Evolutionary conservation across 495 filamentous ascomycete genomes (phyloP), one percentile per base, ranked within the genome.

Genomic region (Letharia lupina): DNA sequence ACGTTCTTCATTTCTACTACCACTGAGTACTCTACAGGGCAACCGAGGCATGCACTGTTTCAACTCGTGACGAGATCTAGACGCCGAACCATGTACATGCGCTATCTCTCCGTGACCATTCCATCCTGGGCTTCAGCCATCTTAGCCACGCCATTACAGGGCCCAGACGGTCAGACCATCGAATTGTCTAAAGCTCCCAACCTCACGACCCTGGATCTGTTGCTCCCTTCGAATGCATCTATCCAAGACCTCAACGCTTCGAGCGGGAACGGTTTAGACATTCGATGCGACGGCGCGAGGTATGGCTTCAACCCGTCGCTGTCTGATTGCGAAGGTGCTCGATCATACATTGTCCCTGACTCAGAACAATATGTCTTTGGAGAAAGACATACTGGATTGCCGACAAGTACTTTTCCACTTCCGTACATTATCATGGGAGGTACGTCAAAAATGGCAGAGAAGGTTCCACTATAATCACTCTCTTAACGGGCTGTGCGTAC

Each of bases 351-450:
- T 18, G 12, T 11, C 15, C 11, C 44, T 13, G 33, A 45, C 6
- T 31, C 56, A 8, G 33, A 48, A 16, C 63, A 35, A 23, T 7
- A 7, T 2, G 33, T 6, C 4, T 65, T 60, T n/a, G 63, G 63
- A 41, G 42, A 65, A 28, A 65, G 63, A 45, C 12, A 39, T 20
- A 47, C 54, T 16, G 63, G 63, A 45, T 60, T 65, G 63, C 63
- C 54, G 13, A 2, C 28, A 2, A 18, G 4, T 28, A 45, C n/a
- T 37, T 37, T 65, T 7, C 15, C 41, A 20, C 63, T 65, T 40
- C 63, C 63, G 18, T 31, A 39, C 20, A 1, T 60, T 0, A 9
- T 65, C 4, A 59, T 65, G 44, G 63, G 63, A 59, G 41, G 54
- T 65, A 60, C 2, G 56, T 45, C 1, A n/a, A 9, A 13, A 18